A percentile compares a stretch with the other conserved stretches of the same genome.
These are phyloP conservation scores for Neonectria sp. DNA, from an alignment of 2,329 filamentous ascomycete genomes.

Conservation along the genomic window DNA sequence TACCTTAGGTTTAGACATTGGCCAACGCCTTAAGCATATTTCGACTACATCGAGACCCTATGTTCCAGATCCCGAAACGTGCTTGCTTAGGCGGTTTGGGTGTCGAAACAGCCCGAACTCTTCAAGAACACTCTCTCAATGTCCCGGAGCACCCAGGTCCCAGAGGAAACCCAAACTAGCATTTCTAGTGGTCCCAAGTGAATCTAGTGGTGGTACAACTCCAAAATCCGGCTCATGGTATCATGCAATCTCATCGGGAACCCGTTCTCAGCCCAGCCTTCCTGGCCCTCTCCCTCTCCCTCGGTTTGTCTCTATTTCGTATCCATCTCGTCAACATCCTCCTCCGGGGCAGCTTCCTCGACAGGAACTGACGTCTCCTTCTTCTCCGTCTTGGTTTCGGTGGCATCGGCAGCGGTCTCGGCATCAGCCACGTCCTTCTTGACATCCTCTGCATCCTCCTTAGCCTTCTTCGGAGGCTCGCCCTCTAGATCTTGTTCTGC, in stretches of 20 bases:
- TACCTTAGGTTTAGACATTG: background rate
- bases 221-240: slow-evolving; percentile 29
- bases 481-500: slow-evolving; percentile 65
- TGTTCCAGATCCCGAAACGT: background rate
- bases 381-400: slow-evolving; percentile 20
- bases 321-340: slow-evolving; percentile 44
- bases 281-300: slow-evolving; percentile 12
- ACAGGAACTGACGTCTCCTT: slow-evolving; percentile 27
- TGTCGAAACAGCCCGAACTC: background rate
- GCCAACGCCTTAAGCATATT: background rate
- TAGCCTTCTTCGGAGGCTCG: slow-evolving; percentile 64
- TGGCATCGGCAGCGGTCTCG: slow-evolving; percentile 17
- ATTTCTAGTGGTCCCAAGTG: slow-evolving; percentile 21
- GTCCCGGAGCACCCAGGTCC: background rate
- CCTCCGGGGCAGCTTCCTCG: slow-evolving; percentile 42
- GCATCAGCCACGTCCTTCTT: slow-evolving; percentile 26
- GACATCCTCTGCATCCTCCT: slow-evolving; percentile 55
- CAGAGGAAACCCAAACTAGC: background rate
- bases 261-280: slow-evolving; percentile 13
- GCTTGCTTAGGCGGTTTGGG: background rate
- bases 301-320: slow-evolving; percentile 37
- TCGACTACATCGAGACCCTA: background rate
- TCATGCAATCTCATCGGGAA: slow-evolving; percentile 32
- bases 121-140: background rate
- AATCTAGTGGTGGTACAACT: slow-evolving; percentile 27